phyloP scores from a whole-genome alignment of 2,329 filamentous ascomycete species.

The Ophiostoma sp. region DNA sequence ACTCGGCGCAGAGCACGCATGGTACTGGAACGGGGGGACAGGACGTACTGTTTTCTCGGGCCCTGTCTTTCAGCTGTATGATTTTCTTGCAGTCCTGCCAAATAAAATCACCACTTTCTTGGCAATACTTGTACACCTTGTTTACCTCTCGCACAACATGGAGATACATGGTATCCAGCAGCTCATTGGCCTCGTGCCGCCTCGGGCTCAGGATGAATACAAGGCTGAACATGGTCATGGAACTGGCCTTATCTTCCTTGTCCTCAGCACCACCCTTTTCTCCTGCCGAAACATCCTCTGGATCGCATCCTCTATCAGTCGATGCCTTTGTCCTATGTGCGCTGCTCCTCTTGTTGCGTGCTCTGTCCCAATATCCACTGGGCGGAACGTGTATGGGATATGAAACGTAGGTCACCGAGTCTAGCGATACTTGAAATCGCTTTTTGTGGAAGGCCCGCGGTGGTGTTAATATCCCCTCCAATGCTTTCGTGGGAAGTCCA shows the following conservation, averaged over 20 bases:
- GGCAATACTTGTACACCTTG: slow-evolving; percentile 87
- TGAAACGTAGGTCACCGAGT: slow-evolving; percentile 73
- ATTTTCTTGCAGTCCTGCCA: slow-evolving; percentile 87
- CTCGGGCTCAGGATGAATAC: slow-evolving; percentile 85
- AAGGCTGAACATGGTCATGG: slow-evolving; percentile 96
- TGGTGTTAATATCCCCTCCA: slow-evolving; percentile 75
- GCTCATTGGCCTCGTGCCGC: slow-evolving; percentile 66
- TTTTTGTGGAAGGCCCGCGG: slow-evolving; percentile 71
- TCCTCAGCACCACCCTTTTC: slow-evolving; percentile 36
- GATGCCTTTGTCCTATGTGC: slow-evolving; percentile 21
- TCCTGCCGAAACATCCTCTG: slow-evolving; percentile 27
- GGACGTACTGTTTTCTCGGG: slow-evolving; percentile 58
- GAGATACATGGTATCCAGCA: slow-evolving; percentile 73
- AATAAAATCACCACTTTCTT: slow-evolving; percentile 83
- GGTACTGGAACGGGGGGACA: neutral
- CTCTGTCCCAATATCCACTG: slow-evolving; percentile 62
- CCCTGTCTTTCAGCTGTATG: slow-evolving; percentile 72
- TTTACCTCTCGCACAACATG: slow-evolving; percentile 89
- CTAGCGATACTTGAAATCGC: slow-evolving; percentile 74
- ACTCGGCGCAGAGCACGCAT: neutral
- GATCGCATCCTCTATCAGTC: slow-evolving; percentile 25
- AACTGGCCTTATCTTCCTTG: slow-evolving; percentile 56
- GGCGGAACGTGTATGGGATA: slow-evolving; percentile 78
- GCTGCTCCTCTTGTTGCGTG: slow-evolving; percentile 29
- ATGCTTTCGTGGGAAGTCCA: slow-evolving; percentile 67